These are phyloP conservation scores for Myrica gale DNA, from an alignment of 306 rosid genomes.

Conservation along the genomic window DNA sequence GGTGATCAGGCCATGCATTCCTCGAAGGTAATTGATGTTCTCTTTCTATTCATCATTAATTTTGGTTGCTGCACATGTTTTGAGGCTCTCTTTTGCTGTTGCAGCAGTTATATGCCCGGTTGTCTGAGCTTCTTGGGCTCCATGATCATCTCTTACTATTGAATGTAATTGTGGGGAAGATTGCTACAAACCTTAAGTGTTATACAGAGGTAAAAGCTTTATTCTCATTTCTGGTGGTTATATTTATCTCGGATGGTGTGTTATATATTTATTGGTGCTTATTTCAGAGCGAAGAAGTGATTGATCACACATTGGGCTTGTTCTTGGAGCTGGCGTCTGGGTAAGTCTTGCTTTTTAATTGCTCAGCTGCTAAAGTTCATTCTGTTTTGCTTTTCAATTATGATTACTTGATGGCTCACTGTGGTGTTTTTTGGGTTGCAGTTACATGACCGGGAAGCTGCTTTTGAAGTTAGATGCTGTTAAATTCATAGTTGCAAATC, in stretches of 20 bases:
- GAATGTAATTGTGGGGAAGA: slow-evolving; percentile 80
- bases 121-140: slow-evolving; percentile 88
- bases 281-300: slow-evolving; percentile 93
- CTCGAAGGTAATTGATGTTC: slow-evolving; percentile 71
- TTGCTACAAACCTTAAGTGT: slow-evolving; percentile 78
- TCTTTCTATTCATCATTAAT: slow-evolving; percentile 10
- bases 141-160: slow-evolving; percentile 74
- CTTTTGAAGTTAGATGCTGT: slow-evolving; percentile 94
- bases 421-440: slow-evolving; percentile 28
- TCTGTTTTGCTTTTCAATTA: slow-evolving; percentile 22
- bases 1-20: slow-evolving; percentile 99
- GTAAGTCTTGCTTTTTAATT: slow-evolving; percentile 44
- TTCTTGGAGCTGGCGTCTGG: slow-evolving; percentile 98
- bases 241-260: slow-evolving; percentile 3
- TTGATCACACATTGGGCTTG: slow-evolving; percentile 92
- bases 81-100: slow-evolving; percentile 37
- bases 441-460: slow-evolving; percentile 96
- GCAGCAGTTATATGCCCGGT: slow-evolving; percentile 86
- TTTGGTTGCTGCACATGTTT: slow-evolving; percentile 28
- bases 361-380: slow-evolving; percentile 16
- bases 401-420: neutral
- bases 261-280: slow-evolving; percentile 23
- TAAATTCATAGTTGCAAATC: slow-evolving; percentile 89
- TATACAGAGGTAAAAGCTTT: slow-evolving; percentile 63
- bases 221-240: slow-evolving; percentile 1